phyloP scores from a whole-genome alignment of 2,329 filamentous ascomycete species.

The Onygenales sp. region DNA sequence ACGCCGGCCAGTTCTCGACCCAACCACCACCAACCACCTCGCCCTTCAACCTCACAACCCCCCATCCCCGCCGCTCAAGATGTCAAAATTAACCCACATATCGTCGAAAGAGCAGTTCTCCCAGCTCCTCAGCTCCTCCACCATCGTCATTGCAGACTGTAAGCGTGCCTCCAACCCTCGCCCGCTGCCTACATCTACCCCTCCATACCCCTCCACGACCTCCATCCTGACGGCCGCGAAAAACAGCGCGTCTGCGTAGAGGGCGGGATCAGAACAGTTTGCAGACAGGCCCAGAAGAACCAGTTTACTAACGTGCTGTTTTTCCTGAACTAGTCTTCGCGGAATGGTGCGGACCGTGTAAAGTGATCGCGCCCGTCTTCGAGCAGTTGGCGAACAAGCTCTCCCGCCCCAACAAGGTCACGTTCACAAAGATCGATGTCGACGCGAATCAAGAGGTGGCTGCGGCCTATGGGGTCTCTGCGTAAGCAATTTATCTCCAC shows the following conservation, averaged over 20 bases:
- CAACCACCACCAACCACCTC: conserved; percentile 8
- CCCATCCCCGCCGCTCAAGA: conserved; percentile 19
- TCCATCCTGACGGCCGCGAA: not conserved
- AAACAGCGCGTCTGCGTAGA: not conserved
- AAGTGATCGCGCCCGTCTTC: conserved; percentile 72
- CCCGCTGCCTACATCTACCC: not conserved
- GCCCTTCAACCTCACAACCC: conserved; percentile 6
- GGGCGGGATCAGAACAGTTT: not conserved
- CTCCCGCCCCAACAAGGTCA: conserved; percentile 61
- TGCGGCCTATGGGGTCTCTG: conserved; percentile 60
- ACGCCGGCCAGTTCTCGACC: too few species aligned
- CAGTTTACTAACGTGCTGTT: conserved; percentile 14
- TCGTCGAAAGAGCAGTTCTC: conserved; percentile 59
- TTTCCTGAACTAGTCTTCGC: conserved; percentile 59
- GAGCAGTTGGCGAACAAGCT: conserved; percentile 64
- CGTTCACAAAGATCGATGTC: conserved; percentile 80
- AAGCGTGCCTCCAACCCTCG: conserved; percentile 32
- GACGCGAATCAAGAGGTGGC: conserved; percentile 68
- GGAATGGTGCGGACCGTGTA: conserved; percentile 78
- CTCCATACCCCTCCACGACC: not conserved
- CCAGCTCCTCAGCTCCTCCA: conserved; percentile 58
- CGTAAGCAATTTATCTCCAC: conserved; percentile 33
- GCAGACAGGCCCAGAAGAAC: not conserved
- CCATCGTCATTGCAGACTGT: conserved; percentile 84
- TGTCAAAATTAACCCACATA: conserved; percentile 42